Evolutionary conservation across 805 yeast species (phyloP).

Genomic region (Sugiyamaella lignohabitans): DNA sequence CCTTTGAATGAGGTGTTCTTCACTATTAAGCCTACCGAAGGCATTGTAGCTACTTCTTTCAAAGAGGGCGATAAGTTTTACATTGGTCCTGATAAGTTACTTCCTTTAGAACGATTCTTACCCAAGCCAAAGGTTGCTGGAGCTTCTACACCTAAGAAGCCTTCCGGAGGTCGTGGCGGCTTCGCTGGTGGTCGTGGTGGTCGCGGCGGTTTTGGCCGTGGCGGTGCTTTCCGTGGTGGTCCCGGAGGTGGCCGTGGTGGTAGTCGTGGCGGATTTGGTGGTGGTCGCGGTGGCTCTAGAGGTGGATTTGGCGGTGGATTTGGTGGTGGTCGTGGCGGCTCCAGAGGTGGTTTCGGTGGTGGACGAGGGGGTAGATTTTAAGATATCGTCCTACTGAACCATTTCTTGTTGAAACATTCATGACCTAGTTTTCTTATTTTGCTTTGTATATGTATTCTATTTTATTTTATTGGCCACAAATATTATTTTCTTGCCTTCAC

Average conservation of each 20-base stretch:
- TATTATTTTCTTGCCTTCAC: not conserved
- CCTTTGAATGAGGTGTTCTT: conserved; percentile 97
- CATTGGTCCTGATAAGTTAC: conserved; percentile 90
- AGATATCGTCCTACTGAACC: too few relatives aligned
- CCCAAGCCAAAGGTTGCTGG: conserved; percentile 92
- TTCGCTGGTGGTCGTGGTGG: conserved; percentile 38
- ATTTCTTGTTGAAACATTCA: too few relatives aligned
- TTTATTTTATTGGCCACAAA: not conserved
- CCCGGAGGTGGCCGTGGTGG: conserved; percentile 21
- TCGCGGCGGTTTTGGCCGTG: conserved; percentile 40
- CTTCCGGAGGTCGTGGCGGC: conserved; percentile 48
- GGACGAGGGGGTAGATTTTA: conserved; percentile 25
- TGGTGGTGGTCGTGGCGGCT: conserved; percentile 24
- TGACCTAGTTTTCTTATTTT: too few relatives aligned
- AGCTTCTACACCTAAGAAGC: conserved; percentile 59
- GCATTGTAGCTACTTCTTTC: conserved; percentile 90
- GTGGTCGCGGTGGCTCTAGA: conserved; percentile 18
- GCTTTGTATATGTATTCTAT: not conserved
- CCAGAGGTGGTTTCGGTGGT: conserved; percentile 30
- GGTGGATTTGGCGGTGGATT: conserved; percentile 25
- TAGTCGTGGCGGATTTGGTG: conserved; percentile 22
- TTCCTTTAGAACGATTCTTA: conserved; percentile 93
- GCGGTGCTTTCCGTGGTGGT: conserved; percentile 31
- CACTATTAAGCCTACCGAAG: conserved; percentile 93
- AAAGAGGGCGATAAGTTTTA: conserved; percentile 93